Base-by-base conservation (phyloP, 257 asterid genomes). In the Schizonepeta tenuifolia region DNA sequence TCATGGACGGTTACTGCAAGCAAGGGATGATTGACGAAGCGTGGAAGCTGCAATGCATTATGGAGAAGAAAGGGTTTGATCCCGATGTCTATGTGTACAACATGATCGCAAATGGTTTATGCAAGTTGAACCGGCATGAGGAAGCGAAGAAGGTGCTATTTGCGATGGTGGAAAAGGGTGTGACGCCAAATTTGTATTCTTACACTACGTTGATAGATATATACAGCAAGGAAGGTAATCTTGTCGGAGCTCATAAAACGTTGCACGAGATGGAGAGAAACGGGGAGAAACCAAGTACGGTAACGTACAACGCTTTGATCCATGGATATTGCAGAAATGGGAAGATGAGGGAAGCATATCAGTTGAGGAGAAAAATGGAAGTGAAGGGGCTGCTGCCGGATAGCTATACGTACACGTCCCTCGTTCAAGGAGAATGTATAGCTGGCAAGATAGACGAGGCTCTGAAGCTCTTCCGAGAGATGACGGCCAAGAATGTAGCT, bases 1-100 rank as follows among this genome's bases (percentile, higher is more conserved):
- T 90, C 82, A 84, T 95, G 86, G 96, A 90, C 78, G 98, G 97
- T 35, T 95, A 88, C 78, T 88, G 94, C 70, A 95, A 85, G 87
- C 75, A 74, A 63, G 98, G 99, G 58, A 83, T 79, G 91, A 75
- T 95, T 0, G 89, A 85, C n/a, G 92, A 88, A 78, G 99, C 92
- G 20, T 38, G 81, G 87, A 82, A 78, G 67, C 77, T 92, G 64
- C 85, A 78, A 28, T 72, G 58, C 28, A 40, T 88, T 43, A 92
- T 83, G 99, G 94, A 86, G 79, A 79, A 73, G 67, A 92, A 90
- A 83, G 98, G 97, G 38, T 78, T 92, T 44, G 81, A 85, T 59
- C 70, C 91, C 5, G 97, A 95, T 73, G 86, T 81, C 13, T 90
- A 86, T 77, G 83, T 64, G 24, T 90, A 84, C 70, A 90, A 64